Conservation (phyloP, 345 rosid species). For the Salix koriyanagi region DNA sequence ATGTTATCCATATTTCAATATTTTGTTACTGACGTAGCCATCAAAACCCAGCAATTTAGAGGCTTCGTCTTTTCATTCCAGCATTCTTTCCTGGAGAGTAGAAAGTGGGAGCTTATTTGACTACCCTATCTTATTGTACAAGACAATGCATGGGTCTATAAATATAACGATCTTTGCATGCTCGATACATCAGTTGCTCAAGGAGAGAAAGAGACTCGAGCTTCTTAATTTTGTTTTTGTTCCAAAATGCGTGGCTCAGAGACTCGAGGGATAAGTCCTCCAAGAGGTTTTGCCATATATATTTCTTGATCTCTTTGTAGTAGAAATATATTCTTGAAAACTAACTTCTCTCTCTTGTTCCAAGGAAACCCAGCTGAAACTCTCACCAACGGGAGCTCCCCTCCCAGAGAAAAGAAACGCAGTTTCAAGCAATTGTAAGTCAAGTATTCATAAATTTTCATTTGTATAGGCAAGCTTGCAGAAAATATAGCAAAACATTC, state of each 20-base stretch:
- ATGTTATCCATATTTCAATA: too few species aligned
- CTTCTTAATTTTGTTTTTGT: background rate
- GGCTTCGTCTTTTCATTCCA: background rate
- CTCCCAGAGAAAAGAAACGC: conserved; percentile 44
- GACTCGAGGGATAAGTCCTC: conserved; percentile 18
- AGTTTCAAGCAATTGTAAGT: conserved; percentile 61
- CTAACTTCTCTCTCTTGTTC: conserved; percentile 7
- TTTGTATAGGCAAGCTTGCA: background rate
- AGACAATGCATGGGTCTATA: background rate
- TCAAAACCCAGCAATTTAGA: background rate
- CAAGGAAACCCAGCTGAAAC: conserved; percentile 42
- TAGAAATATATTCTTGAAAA: background rate
- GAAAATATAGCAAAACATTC: too few species aligned
- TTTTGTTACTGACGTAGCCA: too few species aligned
- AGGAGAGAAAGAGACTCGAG: background rate
- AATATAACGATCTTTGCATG: background rate
- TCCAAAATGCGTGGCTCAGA: conserved; percentile 21
- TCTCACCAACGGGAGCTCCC: conserved; percentile 22
- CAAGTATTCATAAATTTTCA: background rate
- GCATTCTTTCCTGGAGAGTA: background rate
- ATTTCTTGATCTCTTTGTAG: background rate
- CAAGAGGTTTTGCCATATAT: conserved; percentile 19
- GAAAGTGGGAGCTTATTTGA: background rate
- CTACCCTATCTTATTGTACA: background rate
- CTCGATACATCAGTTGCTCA: background rate